Conservation (phyloP, 164 flowering plant genomes). For the Chimonanthus praecox region DNA sequence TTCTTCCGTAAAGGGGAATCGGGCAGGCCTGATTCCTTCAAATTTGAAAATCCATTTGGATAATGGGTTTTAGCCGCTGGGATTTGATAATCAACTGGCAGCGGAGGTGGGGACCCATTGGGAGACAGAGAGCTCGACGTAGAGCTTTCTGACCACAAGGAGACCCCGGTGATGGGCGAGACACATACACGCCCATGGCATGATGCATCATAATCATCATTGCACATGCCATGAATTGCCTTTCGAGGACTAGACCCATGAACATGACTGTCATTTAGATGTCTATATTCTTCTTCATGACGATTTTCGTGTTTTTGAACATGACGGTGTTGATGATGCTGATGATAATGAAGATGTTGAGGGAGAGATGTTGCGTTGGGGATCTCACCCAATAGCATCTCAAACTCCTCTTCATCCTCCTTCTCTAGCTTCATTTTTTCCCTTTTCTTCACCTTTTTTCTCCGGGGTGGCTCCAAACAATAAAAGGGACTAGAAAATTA, state of each 20-base stretch:
- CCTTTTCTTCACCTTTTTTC: neutral
- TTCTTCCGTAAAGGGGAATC: slow-evolving; percentile 17
- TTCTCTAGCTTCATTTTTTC: slow-evolving; percentile 22
- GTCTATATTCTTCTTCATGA: too few species aligned
- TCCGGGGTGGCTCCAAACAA: neutral
- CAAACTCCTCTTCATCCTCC: slow-evolving; percentile 26
- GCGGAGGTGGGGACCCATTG: slow-evolving; percentile 1
- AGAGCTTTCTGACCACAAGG: slow-evolving; percentile 28
- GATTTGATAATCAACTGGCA: slow-evolving; percentile 13
- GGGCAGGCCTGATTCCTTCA: slow-evolving; percentile 14
- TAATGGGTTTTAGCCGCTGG: slow-evolving; percentile 8
- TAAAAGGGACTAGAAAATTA: neutral
- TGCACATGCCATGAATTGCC: slow-evolving; percentile 20
- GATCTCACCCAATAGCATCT: slow-evolving; percentile 33
- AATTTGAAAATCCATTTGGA: slow-evolving; percentile 15
- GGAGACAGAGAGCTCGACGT: slow-evolving; percentile 20
- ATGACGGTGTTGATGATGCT: neutral
- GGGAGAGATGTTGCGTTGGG: slow-evolving; percentile 28
- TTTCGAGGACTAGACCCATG: slow-evolving; percentile 4
- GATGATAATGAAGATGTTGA: slow-evolving; percentile 4
- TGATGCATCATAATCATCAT: slow-evolving; percentile 2
- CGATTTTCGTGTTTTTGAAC: neutral
- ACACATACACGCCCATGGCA: slow-evolving; percentile 15
- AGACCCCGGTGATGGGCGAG: slow-evolving; percentile 29
- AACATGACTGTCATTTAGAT: slow-evolving; percentile 2